These are phyloP conservation scores for Mariannaea elegans DNA, from an alignment of 2,329 filamentous ascomycete species.

Conservation along the genomic window DNA sequence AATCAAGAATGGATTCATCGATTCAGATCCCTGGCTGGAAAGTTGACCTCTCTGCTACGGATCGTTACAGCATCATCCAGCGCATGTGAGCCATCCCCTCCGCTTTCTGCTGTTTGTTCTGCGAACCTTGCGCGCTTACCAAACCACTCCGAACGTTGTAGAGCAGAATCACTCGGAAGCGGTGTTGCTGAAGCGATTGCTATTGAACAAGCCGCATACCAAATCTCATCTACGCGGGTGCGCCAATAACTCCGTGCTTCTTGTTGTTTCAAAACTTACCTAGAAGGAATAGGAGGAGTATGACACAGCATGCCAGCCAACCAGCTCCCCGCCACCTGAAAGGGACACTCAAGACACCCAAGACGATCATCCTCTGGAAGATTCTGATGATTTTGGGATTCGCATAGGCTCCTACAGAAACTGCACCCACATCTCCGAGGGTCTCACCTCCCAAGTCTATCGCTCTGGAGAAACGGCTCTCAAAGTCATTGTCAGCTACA, in stretches of 20 bases:
- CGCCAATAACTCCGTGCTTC: conserved; percentile 34
- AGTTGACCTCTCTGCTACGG: conserved; percentile 61
- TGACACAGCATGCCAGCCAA: conserved; percentile 52
- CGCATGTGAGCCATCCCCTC: conserved; percentile 45
- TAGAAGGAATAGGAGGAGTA: conserved; percentile 65
- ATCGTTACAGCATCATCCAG: conserved; percentile 71
- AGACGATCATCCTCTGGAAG: not conserved
- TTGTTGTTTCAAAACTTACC: conserved; percentile 35
- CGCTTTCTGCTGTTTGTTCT: not conserved
- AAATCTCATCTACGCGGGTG: conserved; percentile 66
- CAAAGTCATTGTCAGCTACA: conserved; percentile 83
- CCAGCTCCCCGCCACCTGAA: conserved; percentile 20
- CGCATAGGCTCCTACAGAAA: conserved; percentile 62
- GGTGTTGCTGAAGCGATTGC: conserved; percentile 63
- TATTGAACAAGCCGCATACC: conserved; percentile 72
- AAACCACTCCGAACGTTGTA: conserved; percentile 20
- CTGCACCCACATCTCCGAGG: conserved; percentile 67
- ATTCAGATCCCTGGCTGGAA: conserved; percentile 55
- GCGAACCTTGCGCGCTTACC: not conserved
- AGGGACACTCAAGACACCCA: conserved; percentile 7
- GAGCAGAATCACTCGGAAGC: conserved; percentile 42
- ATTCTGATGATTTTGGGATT: conserved; percentile 44
- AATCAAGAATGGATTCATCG: conserved; percentile 30
- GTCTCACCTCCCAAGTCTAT: conserved; percentile 86
- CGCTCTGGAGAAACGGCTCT: conserved; percentile 72